phyloP scores from a whole-genome alignment of 805 yeast genomes.

The Saturnispora serradocipensis region DNA sequence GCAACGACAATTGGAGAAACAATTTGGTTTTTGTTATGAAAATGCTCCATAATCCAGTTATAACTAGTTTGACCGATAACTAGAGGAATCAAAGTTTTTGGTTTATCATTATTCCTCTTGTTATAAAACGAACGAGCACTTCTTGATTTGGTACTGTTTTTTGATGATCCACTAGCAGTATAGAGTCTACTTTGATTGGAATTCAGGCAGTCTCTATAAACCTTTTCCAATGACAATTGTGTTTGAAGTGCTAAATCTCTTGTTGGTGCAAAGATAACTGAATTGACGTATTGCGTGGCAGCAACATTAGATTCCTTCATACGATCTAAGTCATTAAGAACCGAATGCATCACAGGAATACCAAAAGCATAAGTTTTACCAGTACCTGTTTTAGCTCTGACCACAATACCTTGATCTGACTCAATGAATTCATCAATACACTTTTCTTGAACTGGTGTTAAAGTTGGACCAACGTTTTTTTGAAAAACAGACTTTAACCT shows the following conservation, averaged over 20 bases:
- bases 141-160: background rate
- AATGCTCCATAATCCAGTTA: conserved; percentile 11
- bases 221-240: conserved; percentile 42
- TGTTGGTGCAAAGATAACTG: conserved; percentile 78
- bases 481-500: conserved; percentile 26
- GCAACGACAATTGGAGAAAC: conserved; percentile 66
- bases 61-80: conserved; percentile 33
- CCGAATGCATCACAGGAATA: conserved; percentile 62
- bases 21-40: conserved; percentile 6
- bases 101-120: background rate
- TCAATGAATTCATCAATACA: conserved; percentile 48
- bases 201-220: conserved; percentile 31
- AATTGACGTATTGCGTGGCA: conserved; percentile 31
- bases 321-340: conserved; percentile 21
- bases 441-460: conserved; percentile 64
- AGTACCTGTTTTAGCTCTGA: conserved; percentile 91
- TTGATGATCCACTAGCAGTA: background rate
- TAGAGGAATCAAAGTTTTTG: conserved; percentile 30
- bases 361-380: conserved; percentile 91
- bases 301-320: conserved; percentile 12
- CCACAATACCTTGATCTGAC: conserved; percentile 57
- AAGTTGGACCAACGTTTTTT: conserved; percentile 33
- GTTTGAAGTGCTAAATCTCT: conserved; percentile 86
- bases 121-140: conserved; percentile 15
- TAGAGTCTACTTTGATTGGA: conserved; percentile 7